These are phyloP conservation scores for Boletus reticuloceps DNA, from an alignment of 768 basidiomycete genomes.

Conservation along the genomic window DNA sequence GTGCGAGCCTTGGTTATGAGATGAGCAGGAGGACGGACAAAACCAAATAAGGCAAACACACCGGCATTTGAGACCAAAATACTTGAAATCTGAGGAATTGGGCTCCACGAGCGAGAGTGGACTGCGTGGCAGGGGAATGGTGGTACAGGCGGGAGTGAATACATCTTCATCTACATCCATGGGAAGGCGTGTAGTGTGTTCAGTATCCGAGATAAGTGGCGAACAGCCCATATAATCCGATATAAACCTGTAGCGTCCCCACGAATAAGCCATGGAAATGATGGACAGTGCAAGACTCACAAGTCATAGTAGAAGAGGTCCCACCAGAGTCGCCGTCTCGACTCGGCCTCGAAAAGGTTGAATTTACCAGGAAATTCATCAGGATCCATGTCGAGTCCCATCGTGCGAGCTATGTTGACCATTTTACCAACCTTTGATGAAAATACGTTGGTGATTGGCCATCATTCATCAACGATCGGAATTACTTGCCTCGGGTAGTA, in stretches of 20 bases:
- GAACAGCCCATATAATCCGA: conserved; percentile 65
- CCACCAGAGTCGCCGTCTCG: conserved; percentile 70
- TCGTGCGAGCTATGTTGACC: conserved; percentile 59
- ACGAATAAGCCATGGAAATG: conserved; percentile 10
- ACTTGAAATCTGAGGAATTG: conserved; percentile 38
- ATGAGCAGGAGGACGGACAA: background rate
- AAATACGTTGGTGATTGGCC: conserved; percentile 8
- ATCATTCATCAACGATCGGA: conserved; percentile 28
- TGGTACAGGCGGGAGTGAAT: conserved; percentile 46
- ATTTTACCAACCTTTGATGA: conserved; percentile 59
- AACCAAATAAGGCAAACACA: conserved; percentile 27
- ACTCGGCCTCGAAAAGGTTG: conserved; percentile 49
- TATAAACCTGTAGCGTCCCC: conserved; percentile 48
- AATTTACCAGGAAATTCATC: conserved; percentile 49
- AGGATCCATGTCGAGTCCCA: conserved; percentile 62
- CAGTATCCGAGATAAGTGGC: conserved; percentile 54
- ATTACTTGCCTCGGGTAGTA: conserved; percentile 28
- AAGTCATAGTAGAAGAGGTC: conserved; percentile 74
- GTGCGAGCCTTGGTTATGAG: conserved; percentile 46
- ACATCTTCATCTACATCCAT: conserved; percentile 54
- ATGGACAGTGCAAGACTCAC: conserved; percentile 42
- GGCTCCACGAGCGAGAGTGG: conserved; percentile 25
- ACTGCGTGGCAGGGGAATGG: conserved; percentile 39
- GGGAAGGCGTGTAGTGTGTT: conserved; percentile 57
- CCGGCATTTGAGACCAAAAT: conserved; percentile 61